Conservation (phyloP, 345 rosid species). For the Lumnitzera littorea region DNA sequence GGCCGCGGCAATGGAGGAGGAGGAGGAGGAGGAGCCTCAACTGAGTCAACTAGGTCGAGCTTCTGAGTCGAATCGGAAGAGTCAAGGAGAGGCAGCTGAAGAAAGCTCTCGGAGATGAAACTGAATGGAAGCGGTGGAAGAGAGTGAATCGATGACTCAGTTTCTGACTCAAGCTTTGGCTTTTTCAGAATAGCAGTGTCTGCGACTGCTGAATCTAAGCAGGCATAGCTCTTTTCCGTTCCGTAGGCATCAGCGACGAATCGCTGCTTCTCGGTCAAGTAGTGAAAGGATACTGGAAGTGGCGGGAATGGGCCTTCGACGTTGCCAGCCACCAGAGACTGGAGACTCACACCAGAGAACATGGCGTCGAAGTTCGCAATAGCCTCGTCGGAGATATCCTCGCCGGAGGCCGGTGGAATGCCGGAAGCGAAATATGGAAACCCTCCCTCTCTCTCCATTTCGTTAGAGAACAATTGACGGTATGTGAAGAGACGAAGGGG, state of each 20-base stretch:
- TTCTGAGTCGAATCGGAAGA: not conserved
- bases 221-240: not conserved
- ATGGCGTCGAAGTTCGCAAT: constrained; percentile 6
- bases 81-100: not conserved
- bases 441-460: constrained; percentile 9
- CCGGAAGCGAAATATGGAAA: not conserved
- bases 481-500: not conserved
- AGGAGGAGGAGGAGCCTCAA: not conserved
- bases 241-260: not conserved
- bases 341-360: constrained; percentile 17
- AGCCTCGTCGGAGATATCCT: not conserved
- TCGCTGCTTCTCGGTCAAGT: not conserved
- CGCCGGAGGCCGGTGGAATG: not conserved
- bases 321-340: constrained; percentile 3
- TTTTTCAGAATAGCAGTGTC: not conserved
- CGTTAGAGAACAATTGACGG: too few relatives aligned
- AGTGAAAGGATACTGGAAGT: constrained; percentile 4
- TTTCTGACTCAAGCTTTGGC: constrained; percentile 8
- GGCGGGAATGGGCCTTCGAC: not conserved
- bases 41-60: constrained; percentile 3
- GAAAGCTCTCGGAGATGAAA: not conserved
- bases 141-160: not conserved
- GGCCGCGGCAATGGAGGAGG: not conserved
- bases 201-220: too few relatives aligned
- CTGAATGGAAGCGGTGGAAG: not conserved